Base-by-base conservation (phyloP, 257 asterid species). In the Catharanthus roseus region DNA sequence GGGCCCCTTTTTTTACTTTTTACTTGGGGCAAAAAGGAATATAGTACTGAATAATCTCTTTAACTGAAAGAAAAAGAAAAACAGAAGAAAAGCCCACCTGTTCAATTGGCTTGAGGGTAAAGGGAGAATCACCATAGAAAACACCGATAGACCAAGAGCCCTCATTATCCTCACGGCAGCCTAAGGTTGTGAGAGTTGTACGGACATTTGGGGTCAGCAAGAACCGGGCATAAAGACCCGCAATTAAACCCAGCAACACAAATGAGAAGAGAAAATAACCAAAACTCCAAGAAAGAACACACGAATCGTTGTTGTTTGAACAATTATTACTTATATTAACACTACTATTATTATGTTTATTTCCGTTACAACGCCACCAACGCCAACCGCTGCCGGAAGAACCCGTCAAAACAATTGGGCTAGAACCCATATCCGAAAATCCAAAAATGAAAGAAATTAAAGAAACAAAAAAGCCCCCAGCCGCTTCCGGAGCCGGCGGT, bases 111-210 rank as follows among this genome's bases (percentile, higher is more conserved):
- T 85, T 87, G 72, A 95, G 99, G 47, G 90, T 75, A 67, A 95
- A 89, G 24, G 99, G 99, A 21, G 97, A 91, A 64, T 91, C 91
- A 10, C 99, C 99, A 67, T 86, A 86, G 85, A 79, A 91, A 77
- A 91, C 84, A 50, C 99, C 99, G 45, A 95, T 51, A 42, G 97
- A 82, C 99, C 99, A 95, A 0, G 97, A 89, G 24, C 99, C 99
- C 78, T 91, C 99, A 72, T 80, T 84, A 78, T 95, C 99, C 39
- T 86, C 88, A 31, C 65, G 77, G 66, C 97, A 95, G 0, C 97
- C 99, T 42, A 76, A 36, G 55, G 77, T 50, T 73, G 84, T 81
- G 70, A 87, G 72, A 73, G 81, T 84, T 68, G 78, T n/a, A 75
- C 85, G 93, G 80, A 82, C 93, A 79, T 86, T 82, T 39, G 93